Evolutionary conservation across 164 flowering plant species (phyloP).

Genomic region (Akebia trifoliata): DNA sequence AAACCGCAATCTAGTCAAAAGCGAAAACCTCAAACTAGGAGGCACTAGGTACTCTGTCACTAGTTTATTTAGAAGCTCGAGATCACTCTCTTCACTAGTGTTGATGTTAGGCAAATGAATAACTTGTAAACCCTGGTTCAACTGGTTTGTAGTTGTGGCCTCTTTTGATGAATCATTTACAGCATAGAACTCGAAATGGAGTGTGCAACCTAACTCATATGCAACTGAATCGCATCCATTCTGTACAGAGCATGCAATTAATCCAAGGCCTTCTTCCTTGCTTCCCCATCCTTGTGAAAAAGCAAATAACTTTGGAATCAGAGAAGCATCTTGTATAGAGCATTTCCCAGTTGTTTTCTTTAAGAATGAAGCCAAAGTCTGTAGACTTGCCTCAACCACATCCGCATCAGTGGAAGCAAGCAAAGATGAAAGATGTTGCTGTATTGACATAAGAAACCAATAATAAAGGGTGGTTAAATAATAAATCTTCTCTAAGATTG

Average conservation of each 20-base stretch:
- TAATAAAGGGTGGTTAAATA: no score
- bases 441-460: conserved; percentile 28
- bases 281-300: conserved; percentile 99
- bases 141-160: conserved; percentile 20
- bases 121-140: conserved; percentile 53
- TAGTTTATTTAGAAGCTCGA: conserved; percentile 65
- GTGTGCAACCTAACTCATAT: conserved; percentile 62
- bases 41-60: conserved; percentile 70
- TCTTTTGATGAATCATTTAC: conserved; percentile 37
- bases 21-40: conserved; percentile 63
- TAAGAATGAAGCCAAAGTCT: conserved; percentile 78
- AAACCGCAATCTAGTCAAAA: conserved; percentile 79
- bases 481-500: no score
- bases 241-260: conserved; percentile 59
- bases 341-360: conserved; percentile 77
- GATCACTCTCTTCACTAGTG: conserved; percentile 48
- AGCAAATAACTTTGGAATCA: conserved; percentile 68
- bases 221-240: conserved; percentile 56
- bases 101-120: conserved; percentile 65
- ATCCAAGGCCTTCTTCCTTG: conserved; percentile 92
- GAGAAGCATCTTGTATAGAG: conserved; percentile 54
- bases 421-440: conserved; percentile 81
- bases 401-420: conserved; percentile 92
- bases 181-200: conserved; percentile 89
- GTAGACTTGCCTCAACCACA: conserved; percentile 82